Percentiles rank a stretch among this genome's conserved stretches.
phyloP scores from a whole-genome alignment of 1,284 basidiomycete genomes.

The Cystobasidium sp. region DNA sequence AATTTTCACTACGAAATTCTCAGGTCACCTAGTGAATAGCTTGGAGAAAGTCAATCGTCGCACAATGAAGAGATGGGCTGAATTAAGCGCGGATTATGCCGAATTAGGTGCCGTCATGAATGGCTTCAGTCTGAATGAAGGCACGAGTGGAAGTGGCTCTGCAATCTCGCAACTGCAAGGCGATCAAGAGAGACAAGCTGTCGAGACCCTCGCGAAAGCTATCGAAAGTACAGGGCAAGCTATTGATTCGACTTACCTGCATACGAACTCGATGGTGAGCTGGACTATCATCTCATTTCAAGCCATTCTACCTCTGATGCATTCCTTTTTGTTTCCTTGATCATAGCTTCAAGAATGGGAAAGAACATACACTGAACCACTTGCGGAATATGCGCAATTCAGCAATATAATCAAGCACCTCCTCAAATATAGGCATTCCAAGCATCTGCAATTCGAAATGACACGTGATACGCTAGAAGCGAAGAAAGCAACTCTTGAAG shows the following conservation, averaged over 20 bases:
- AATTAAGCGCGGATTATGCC: constrained; percentile 85
- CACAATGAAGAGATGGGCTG: constrained; percentile 90
- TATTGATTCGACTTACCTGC: constrained; percentile 89
- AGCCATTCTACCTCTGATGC: not conserved
- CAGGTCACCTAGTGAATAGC: constrained; percentile 82
- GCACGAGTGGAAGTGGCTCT: constrained; percentile 48
- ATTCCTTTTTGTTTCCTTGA: constrained; percentile 1
- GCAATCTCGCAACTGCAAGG: constrained; percentile 42
- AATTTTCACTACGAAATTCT: constrained; percentile 94
- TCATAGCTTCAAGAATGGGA: constrained; percentile 84
- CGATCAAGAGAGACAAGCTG: constrained; percentile 51
- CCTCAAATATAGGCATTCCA: constrained; percentile 92
- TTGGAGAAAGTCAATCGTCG: constrained; percentile 96
- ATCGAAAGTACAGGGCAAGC: constrained; percentile 95
- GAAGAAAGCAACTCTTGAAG: constrained; percentile 84
- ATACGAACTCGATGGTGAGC: constrained; percentile 82
- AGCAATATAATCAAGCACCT: constrained; percentile 91
- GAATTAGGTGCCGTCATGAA: constrained; percentile 95
- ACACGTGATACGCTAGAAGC: constrained; percentile 87
- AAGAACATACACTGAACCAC: constrained; percentile 89
- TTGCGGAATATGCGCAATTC: constrained; percentile 96
- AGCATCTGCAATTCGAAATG: constrained; percentile 97
- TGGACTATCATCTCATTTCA: not conserved
- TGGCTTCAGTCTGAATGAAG: constrained; percentile 88
- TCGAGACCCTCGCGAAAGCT: constrained; percentile 70